Percentiles rank a stretch among this genome's conserved stretches.
Evolutionary conservation across 306 rosid genomes (phyloP).

Genomic region (Cucurbita ficifolia): DNA sequence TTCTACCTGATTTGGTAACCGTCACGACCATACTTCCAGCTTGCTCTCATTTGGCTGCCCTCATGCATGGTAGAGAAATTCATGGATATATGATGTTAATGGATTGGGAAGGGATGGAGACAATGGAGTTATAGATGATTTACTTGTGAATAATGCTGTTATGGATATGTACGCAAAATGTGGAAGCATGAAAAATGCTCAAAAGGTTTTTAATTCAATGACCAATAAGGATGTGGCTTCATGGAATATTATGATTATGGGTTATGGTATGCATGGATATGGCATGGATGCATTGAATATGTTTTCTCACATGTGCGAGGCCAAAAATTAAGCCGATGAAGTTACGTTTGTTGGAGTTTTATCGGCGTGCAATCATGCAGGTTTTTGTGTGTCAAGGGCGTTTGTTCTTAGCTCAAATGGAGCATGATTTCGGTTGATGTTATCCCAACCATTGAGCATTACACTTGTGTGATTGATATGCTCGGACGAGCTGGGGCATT

Average conservation of each 20-base stretch:
- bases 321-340: constrained; percentile 32
- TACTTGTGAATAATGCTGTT: constrained; percentile 42
- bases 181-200: constrained; percentile 64
- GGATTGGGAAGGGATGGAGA: constrained; percentile 28
- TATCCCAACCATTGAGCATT: constrained; percentile 67
- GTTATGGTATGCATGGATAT: constrained; percentile 66
- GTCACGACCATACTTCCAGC: constrained; percentile 52
- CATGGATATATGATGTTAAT: constrained; percentile 52
- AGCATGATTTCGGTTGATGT: constrained; percentile 36
- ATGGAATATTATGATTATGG: constrained; percentile 81
- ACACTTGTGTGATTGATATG: constrained; percentile 70
- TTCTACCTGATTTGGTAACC: constrained; percentile 65
- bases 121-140: constrained; percentile 13
- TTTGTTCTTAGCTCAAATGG: constrained; percentile 41
- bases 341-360: constrained; percentile 57
- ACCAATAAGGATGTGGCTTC: constrained; percentile 60
- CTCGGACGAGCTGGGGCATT: constrained; percentile 65
- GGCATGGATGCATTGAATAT: constrained; percentile 38
- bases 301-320: constrained; percentile 37
- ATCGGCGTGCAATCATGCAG: constrained; percentile 69
- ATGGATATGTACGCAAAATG: constrained; percentile 90
- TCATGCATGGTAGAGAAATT: constrained; percentile 62
- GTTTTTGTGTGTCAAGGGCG: constrained; percentile 57
- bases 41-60: constrained; percentile 64
- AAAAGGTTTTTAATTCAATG: constrained; percentile 36